phyloP scores from a whole-genome alignment of 2,329 filamentous ascomycete genomes.

The Fusarium sp. region DNA sequence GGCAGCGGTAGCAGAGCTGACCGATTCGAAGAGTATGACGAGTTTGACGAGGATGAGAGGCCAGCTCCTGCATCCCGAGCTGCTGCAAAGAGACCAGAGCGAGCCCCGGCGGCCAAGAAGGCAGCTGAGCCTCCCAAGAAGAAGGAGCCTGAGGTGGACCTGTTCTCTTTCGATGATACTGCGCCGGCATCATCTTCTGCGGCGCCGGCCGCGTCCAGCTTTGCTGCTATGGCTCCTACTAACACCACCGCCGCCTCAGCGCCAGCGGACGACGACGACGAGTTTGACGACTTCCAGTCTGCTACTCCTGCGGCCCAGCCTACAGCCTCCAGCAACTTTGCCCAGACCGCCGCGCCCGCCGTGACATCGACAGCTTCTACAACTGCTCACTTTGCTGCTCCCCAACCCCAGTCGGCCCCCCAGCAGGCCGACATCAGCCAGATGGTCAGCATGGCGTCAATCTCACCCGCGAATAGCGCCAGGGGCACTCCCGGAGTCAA shows the following conservation, averaged over 20 bases:
- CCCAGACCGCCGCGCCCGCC: conserved; percentile 59
- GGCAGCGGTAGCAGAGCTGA: conserved; percentile 70
- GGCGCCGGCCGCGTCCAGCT: conserved; percentile 59
- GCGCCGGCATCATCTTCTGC: conserved; percentile 61
- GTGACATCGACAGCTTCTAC: conserved; percentile 65
- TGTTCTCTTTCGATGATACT: conserved; percentile 92
- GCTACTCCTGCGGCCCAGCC: conserved; percentile 72
- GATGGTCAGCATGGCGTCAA: conserved; percentile 82
- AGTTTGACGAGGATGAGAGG: conserved; percentile 82
- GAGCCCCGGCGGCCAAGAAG: conserved; percentile 51
- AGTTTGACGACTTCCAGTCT: conserved; percentile 98
- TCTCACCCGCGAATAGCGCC: conserved; percentile 76
- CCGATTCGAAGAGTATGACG: conserved; percentile 96
- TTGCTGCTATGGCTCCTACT: conserved; percentile 57
- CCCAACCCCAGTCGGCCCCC: conserved; percentile 85
- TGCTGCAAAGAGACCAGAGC: conserved; percentile 48
- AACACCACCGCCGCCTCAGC: conserved; percentile 42
- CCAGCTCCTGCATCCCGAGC: conserved; percentile 60
- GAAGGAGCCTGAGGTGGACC: conserved; percentile 89
- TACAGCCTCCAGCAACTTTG: conserved; percentile 51
- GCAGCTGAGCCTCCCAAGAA: conserved; percentile 76
- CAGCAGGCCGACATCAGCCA: conserved; percentile 84
- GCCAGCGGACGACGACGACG: conserved; percentile 74
- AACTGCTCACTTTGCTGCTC: conserved; percentile 79
- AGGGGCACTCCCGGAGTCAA: conserved; percentile 69